Conservation (phyloP, 2,329 filamentous ascomycete species). For the Exophiala dermatitidis region DNA sequence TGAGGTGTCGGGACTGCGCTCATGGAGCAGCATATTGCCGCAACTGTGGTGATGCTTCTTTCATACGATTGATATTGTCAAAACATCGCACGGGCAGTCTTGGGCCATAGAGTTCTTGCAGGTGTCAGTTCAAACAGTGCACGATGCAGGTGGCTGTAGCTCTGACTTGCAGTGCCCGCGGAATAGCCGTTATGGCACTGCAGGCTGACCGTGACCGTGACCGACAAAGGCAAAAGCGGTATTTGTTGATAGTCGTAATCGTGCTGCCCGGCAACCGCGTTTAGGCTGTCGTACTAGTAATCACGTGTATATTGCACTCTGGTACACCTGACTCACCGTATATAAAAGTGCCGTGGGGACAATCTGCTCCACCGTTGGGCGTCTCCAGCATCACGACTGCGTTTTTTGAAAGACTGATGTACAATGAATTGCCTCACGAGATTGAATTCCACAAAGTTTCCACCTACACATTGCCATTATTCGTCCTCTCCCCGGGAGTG, state of each 20-base stretch:
- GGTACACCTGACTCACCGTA: background rate
- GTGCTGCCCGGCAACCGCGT: background rate
- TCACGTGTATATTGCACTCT: background rate
- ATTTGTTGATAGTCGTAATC: background rate
- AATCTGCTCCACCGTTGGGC: background rate
- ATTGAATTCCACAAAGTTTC: background rate
- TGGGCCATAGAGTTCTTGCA: background rate
- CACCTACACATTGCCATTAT: background rate
- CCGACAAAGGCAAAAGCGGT: background rate
- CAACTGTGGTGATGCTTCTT: conserved; percentile 1
- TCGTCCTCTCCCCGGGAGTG: background rate
- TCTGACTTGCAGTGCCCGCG: background rate
- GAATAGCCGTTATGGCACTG: background rate
- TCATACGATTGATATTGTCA: conserved; percentile 7
- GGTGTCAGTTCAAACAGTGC: background rate
- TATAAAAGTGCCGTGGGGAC: background rate
- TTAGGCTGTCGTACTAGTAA: background rate
- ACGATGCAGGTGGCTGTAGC: background rate
- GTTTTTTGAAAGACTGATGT: background rate
- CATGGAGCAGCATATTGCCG: conserved; percentile 24
- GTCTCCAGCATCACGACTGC: conserved; percentile 1
- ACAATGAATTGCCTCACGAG: background rate
- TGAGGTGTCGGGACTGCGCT: conserved; percentile 22
- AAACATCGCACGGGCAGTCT: background rate
- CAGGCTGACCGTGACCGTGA: background rate